phyloP scores from a whole-genome alignment of 225 moss, liverwort and hornwort species.

The Sphagnum tenellum region DNA sequence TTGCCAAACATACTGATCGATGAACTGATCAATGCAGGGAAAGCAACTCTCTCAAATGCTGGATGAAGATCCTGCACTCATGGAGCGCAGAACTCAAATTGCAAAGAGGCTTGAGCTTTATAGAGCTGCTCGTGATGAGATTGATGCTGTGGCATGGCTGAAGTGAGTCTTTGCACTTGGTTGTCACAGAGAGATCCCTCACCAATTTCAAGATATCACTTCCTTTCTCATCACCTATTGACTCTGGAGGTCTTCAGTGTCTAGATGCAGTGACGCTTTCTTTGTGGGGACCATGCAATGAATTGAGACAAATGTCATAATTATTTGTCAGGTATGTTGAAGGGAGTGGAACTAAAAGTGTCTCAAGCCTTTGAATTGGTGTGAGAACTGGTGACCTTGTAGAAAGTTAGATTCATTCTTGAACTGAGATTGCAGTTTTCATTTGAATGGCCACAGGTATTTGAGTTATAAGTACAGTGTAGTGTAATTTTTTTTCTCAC shows the following conservation, averaged over 20 bases:
- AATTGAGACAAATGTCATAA: background rate
- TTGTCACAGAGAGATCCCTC: background rate
- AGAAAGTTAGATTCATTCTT: constrained; percentile 5
- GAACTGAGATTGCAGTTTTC: constrained; percentile 1
- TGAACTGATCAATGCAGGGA: constrained; percentile 13
- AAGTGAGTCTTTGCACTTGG: constrained; percentile 21
- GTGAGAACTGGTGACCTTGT: constrained; percentile 2
- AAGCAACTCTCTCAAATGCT: constrained; percentile 48
- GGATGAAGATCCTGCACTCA: constrained; percentile 56
- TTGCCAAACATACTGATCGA: background rate
- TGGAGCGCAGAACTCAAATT: constrained; percentile 47
- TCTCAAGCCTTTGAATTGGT: background rate
- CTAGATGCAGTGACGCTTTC: background rate
- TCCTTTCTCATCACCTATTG: too few relatives aligned
- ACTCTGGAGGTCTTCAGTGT: background rate
- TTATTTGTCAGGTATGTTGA: background rate
- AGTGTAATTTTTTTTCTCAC: too few relatives aligned
- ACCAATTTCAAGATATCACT: background rate
- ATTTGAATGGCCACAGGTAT: background rate
- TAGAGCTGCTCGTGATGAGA: constrained; percentile 54
- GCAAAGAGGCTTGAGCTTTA: constrained; percentile 54
- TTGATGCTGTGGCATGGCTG: constrained; percentile 49
- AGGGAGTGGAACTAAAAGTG: background rate
- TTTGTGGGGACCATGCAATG: background rate
- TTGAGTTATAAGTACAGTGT: background rate